Evolutionary conservation across 208 protist species (phyloP).

Genomic region (Leishmania aethiopica): DNA sequence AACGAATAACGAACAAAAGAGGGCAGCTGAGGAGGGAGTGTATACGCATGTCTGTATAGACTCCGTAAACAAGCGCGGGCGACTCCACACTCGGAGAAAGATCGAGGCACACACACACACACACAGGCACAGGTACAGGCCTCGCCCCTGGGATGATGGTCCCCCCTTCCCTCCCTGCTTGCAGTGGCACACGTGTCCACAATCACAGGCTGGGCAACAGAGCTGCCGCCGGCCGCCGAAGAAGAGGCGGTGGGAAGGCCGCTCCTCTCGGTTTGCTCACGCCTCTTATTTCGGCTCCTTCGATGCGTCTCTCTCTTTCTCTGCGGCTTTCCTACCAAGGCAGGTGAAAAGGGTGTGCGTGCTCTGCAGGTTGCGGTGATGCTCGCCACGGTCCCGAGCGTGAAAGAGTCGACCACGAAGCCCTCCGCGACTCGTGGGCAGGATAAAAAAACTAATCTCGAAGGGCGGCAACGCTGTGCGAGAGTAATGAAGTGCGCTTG

Average conservation of each 20-base stretch:
- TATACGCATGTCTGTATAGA: neutral
- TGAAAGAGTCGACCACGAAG: neutral
- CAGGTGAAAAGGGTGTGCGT: neutral
- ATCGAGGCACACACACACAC: neutral
- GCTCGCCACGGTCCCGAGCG: neutral
- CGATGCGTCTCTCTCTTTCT: neutral
- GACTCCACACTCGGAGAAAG: neutral
- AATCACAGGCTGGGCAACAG: neutral
- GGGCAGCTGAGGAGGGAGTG: neutral
- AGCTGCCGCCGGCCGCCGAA: neutral
- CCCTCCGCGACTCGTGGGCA: neutral
- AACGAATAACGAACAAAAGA: too few species aligned
- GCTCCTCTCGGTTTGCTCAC: neutral
- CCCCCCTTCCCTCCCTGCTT: neutral
- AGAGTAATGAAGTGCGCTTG: neutral
- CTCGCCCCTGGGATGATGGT: neutral
- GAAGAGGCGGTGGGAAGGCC: neutral
- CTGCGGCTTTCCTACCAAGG: neutral
- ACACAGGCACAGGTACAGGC: neutral
- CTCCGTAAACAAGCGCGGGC: neutral
- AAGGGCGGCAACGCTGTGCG: neutral
- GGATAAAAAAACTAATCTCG: slow-evolving; percentile 3
- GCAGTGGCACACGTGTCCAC: neutral
- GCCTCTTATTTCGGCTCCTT: neutral
- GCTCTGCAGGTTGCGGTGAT: neutral